A percentile compares a stretch with the other conserved stretches of the same genome.
Evolutionary conservation across 2,329 filamentous ascomycete species (phyloP).

Genomic region (Xenoacremonium recifei): DNA sequence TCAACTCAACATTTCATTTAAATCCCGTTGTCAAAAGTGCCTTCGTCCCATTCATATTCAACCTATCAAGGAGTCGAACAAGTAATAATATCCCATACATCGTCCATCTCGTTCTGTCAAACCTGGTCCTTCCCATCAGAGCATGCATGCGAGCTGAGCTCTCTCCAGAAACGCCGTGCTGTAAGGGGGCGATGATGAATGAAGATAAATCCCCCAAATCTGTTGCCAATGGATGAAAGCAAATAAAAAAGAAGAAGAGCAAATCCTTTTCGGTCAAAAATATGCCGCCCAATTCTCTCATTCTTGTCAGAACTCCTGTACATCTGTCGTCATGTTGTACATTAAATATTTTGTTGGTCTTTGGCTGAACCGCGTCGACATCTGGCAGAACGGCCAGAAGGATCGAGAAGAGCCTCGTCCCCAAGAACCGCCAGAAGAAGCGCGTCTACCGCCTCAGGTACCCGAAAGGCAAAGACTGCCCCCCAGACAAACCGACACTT

Average conservation of each 20-base stretch:
- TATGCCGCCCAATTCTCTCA: background rate
- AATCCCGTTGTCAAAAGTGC: conserved; percentile 6
- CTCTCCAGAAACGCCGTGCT: conserved; percentile 14
- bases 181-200: too few relatives aligned
- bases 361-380: too few relatives aligned
- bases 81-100: conserved; percentile 6
- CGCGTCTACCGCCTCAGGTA: too few relatives aligned
- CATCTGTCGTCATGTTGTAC: background rate
- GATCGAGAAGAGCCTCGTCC: too few relatives aligned
- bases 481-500: background rate
- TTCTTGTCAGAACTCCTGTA: background rate
- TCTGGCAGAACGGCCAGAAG: too few relatives aligned
- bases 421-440: too few relatives aligned
- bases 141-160: conserved; percentile 4
- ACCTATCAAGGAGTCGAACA: conserved; percentile 6
- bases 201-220: conserved; percentile 5
- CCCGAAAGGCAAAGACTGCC: conserved; percentile 1
- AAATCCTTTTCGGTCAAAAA: background rate
- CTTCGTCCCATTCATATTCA: conserved; percentile 8
- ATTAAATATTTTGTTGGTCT: background rate
- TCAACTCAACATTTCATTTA: too few relatives aligned
- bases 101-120: conserved; percentile 9
- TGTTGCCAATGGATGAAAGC: conserved; percentile 6
- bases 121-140: conserved; percentile 3
- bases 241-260: conserved; percentile 12